Evolutionary conservation across 2,329 filamentous ascomycete species (phyloP), one percentile per base, ranked within the genome.

Genomic region (Trichoderma breve): DNA sequence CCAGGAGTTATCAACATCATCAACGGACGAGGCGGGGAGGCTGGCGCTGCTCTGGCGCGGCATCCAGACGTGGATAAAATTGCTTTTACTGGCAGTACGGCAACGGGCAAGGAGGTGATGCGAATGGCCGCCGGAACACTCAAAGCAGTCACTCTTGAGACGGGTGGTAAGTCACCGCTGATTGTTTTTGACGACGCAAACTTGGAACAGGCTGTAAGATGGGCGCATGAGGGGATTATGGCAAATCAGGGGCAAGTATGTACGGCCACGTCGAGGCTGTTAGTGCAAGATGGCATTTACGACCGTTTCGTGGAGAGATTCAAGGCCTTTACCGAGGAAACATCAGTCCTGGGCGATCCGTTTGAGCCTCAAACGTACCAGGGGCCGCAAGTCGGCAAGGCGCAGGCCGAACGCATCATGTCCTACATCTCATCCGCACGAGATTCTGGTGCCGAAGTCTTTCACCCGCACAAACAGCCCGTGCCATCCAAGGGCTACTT

Each of bases 1-100:
- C 88, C 91, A 1, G 91, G 91, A 58, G 91, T 94, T 6, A 81
- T 93, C 75, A 93, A 93, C 79, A 86, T 94, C 73, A 77, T 93
- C 71, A 92, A 91, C 73, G 92, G 91, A 1, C 84, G 88, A 73
- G 91, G 91, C 14, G 83, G 84, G 51, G 87, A 88, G 66, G 88
- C 90, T 1, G 91, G 91, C 12, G 85, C 89, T 4, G 89, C 91
- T 1, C 84, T 93, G 21, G 90, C 88, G 1, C 82, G 84, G 60
- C 91, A 93, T 78, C 80, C 86, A 8, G 86, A 86, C 34, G 86
- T 93, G 30, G 89, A 92, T 77, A 93, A 93, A 82, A 84, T 93
- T 73, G 90, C 91, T 0, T 94, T 94, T 75, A 93, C 91, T 0
- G 92, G 91, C 58, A 90, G 87, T 55, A 93, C 91, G 1, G 84